Base-by-base conservation (phyloP, 768 basidiomycete species). In the Tephrocybe sp. region DNA sequence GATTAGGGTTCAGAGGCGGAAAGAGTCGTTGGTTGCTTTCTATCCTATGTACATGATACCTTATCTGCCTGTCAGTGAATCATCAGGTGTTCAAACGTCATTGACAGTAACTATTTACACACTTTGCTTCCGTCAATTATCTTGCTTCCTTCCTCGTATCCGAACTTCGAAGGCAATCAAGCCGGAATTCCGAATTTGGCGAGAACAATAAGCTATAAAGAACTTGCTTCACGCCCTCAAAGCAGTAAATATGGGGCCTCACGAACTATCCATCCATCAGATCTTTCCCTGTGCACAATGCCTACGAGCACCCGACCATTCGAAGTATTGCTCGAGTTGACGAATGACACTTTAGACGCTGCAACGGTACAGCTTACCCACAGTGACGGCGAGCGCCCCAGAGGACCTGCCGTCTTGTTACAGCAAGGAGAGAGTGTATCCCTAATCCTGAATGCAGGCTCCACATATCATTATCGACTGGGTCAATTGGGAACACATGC, bases 281-380 rank as follows among this genome's bases (percentile, higher is more conserved):
- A 52, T 50, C 23, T 43, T 22, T 26, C 54, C 41, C 48, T 35
- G 17, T 31, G 40, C 51, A 41, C 54, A 16, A 75, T 76, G 71
- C 77, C 77, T 40, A 75, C 76, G 34, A 74, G 71, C 60, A 80
- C 77, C n/a, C 53, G 68, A 23, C 71, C 78, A 35, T 82, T 76
- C 66, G 80, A 82, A 60, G 72, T 82, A 39, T 54, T 78, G 33
- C 69, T 82, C 59, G 77, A 79, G 53, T 63, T 82, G 54, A 60
- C 63, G 33, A 83, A 82, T 66, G 73, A 81, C 60, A 76, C 73
- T 12, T 32, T 60, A 11, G 65, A 68, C 44, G 53, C 70, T 20
- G 68, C 67, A 8, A 74, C 68, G 11, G 54, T 82, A 49, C 75
- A 74, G 54, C 63, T 72, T 26, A 63, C 65, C 31, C 65, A 65